Base-by-base conservation (phyloP, 371 early-diverging fungal species). In the Mucor sp. region DNA sequence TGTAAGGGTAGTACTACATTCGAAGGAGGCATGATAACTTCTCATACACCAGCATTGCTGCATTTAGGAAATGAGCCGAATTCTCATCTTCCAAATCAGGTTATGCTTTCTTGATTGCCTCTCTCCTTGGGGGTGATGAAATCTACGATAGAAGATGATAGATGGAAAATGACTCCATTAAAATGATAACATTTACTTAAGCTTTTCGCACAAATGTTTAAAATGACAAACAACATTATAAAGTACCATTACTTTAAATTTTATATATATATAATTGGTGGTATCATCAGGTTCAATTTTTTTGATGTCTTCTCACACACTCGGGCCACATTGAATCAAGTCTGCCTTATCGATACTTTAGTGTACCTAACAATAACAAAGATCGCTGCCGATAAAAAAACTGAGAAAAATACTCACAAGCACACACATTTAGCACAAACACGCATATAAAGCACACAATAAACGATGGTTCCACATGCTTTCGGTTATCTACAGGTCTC, bases 361-460 rank as follows among this genome's bases (percentile, higher is more conserved):
- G 43, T 27, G 43, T 37, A 58, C 19, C 39, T 19, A 19, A 44
- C 44, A 37, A 19, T 12, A 58, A 37, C 17, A 43, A 43, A 63
- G 64, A 63, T 63, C 64, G 64, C 64, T 63, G 64, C n/a, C 28
- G 64, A 63, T 63, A 63, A 62, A 62, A 23, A 61, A 21, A 35
- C n/a, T n/a, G n/a, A n/a, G n/a, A n/a, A n/a, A 53, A 30, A 30
- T 23, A 15, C 32, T 30, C 30, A 56, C 56, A 17, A 28, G 56
- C n/a, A 15, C 21, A 53, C 23, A 43, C 44, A 43, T 14, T 47
- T 7, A 19, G 17, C 47, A 25, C 37, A 25, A 25, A 25, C 50
- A 50, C 50, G 50, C 50, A 50, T 37, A 37, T 37, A 37, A 37
- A 37, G 2, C 37, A 37, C 37, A 50, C 14, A 21, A 50, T 50